These are phyloP conservation scores for Amanita brunnescens DNA, from an alignment of 768 basidiomycete species.

Conservation along the genomic window DNA sequence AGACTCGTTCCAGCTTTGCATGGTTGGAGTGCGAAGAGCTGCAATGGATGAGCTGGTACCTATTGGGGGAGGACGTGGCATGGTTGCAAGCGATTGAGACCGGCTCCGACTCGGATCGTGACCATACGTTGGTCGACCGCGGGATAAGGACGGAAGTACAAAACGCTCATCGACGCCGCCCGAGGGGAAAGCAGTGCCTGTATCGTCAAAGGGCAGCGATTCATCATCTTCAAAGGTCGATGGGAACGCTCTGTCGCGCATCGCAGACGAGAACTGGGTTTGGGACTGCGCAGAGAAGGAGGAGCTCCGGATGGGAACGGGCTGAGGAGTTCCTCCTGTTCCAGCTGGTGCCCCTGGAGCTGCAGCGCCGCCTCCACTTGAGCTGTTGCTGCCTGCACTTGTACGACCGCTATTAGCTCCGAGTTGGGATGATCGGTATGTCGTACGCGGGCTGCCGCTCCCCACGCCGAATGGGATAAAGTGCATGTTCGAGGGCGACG, in stretches of 20 bases:
- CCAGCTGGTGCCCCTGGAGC: neutral
- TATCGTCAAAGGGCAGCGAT: constrained; percentile 49
- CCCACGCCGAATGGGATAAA: constrained; percentile 43
- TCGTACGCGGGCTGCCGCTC: constrained; percentile 32
- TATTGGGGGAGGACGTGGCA: constrained; percentile 33
- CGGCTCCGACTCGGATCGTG: constrained; percentile 63
- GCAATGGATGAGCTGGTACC: constrained; percentile 42
- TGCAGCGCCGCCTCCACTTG: neutral
- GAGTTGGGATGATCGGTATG: constrained; percentile 38
- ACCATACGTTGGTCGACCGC: constrained; percentile 48
- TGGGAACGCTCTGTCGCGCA: constrained; percentile 61
- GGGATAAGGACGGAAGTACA: constrained; percentile 34
- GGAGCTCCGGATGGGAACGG: constrained; percentile 56
- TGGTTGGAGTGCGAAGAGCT: constrained; percentile 31
- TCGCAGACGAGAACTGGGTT: constrained; percentile 48
- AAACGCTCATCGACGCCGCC: constrained; percentile 35
- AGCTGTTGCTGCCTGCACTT: constrained; percentile 1
- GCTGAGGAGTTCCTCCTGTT: constrained; percentile 30
- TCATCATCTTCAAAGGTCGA: constrained; percentile 83
- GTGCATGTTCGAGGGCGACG: constrained; percentile 43
- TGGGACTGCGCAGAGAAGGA: constrained; percentile 53
- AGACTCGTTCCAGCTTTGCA: constrained; percentile 55
- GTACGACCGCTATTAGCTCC: constrained; percentile 13
- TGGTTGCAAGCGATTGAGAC: constrained; percentile 67
- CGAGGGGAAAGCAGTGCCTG: constrained; percentile 13